These are phyloP conservation scores for Coemansia brasiliensis DNA, from an alignment of 192 early-diverging fungal genomes.

Conservation along the genomic window DNA sequence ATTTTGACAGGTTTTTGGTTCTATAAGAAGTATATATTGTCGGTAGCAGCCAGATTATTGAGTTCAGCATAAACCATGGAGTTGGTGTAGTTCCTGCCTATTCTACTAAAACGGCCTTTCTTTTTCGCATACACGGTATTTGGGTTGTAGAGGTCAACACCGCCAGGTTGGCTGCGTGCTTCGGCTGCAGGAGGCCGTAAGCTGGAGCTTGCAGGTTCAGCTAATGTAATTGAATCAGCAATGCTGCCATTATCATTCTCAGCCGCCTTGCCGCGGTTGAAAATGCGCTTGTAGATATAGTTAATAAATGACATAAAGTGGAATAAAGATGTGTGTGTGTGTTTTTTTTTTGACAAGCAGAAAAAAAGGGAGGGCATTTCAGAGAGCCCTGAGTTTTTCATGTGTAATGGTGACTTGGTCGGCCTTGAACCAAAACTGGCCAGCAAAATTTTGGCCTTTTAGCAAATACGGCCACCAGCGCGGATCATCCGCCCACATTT, in stretches of 20 bases:
- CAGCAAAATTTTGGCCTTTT: slow-evolving; percentile 45
- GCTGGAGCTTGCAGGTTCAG: too few species aligned
- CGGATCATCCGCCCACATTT: slow-evolving; percentile 75
- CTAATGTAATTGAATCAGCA: slow-evolving; percentile 1
- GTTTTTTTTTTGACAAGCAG: slow-evolving; percentile 4
- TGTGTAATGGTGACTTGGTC: slow-evolving; percentile 39
- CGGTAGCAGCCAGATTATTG: too few species aligned
- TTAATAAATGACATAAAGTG: slow-evolving; percentile 1
- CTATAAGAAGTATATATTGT: too few species aligned
- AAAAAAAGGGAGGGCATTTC: not conserved
- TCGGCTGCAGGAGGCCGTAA: too few species aligned
- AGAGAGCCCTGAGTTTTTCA: slow-evolving; percentile 13
- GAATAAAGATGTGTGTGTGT: not conserved
- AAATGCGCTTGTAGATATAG: not conserved
- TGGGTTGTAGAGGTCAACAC: too few species aligned
- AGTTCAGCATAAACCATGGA: too few species aligned
- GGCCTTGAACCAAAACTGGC: slow-evolving; percentile 54
- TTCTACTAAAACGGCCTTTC: too few species aligned
- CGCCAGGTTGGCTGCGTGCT: too few species aligned
- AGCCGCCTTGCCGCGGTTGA: not conserved
- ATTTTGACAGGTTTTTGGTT: too few species aligned
- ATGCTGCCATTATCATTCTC: not conserved
- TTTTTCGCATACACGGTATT: too few species aligned
- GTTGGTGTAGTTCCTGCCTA: too few species aligned
- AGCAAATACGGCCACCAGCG: slow-evolving; percentile 65